phyloP scores from a whole-genome alignment of 2,329 filamentous ascomycete species.

The Apiospora hydei region DNA sequence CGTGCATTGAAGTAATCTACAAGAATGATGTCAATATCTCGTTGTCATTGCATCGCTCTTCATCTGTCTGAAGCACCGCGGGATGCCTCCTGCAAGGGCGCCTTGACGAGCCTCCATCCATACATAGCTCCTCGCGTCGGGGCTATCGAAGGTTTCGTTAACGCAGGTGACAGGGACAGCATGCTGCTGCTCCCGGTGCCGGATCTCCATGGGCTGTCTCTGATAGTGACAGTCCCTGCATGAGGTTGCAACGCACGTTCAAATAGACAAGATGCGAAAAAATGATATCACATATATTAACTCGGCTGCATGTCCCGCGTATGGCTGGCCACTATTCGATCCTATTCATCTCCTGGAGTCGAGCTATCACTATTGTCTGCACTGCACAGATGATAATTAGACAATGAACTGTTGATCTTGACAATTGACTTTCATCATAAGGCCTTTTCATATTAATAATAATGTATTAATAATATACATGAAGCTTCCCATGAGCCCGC shows the following conservation, averaged over 20 bases:
- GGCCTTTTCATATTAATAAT: neutral
- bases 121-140: constrained; percentile 1
- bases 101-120: neutral
- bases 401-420: neutral
- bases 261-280: neutral
- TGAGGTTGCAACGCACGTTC: neutral
- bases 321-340: neutral
- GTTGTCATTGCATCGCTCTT: neutral
- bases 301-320: neutral
- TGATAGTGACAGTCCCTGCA: constrained; percentile 18
- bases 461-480: neutral
- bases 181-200: neutral
- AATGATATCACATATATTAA: constrained; percentile 13
- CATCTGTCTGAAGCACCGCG: neutral
- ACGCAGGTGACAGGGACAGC: neutral
- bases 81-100: constrained; percentile 7
- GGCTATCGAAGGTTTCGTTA: neutral
- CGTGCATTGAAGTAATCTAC: constrained; percentile 9
- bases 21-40: neutral
- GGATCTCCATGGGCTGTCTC: constrained; percentile 7
- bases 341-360: neutral
- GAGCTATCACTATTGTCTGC: neutral
- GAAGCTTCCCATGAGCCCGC: neutral
- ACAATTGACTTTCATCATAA: neutral
- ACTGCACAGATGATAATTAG: neutral